A percentile compares a stretch with the other conserved stretches of the same genome.
These are phyloP conservation scores for Phialophora expanda DNA, from an alignment of 2,329 filamentous ascomycete species.

Conservation along the genomic window DNA sequence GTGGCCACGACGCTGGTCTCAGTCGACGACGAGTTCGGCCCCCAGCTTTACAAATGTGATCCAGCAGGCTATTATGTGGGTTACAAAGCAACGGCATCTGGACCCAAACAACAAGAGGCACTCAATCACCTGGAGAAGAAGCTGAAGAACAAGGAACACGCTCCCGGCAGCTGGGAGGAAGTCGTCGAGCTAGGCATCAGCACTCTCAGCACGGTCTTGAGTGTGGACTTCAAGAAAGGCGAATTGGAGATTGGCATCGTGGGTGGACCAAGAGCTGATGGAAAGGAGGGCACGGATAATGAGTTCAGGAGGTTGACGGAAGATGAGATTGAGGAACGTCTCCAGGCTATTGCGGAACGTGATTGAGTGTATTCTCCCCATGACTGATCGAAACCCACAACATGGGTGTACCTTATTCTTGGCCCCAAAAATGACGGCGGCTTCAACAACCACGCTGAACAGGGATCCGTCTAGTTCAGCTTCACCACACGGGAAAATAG, in stretches of 20 bases:
- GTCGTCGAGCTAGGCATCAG: slow-evolving; percentile 97
- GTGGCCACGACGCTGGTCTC: slow-evolving; percentile 95
- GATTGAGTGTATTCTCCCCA: slow-evolving; percentile 63
- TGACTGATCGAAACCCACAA: slow-evolving; percentile 5
- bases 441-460: slow-evolving; percentile 36
- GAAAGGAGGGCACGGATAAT: slow-evolving; percentile 78
- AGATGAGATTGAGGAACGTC: slow-evolving; percentile 96
- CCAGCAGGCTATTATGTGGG: slow-evolving; percentile 97
- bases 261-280: slow-evolving; percentile 81
- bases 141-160: slow-evolving; percentile 97
- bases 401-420: background rate
- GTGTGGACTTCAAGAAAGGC: slow-evolving; percentile 99
- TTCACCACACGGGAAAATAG: slow-evolving; percentile 17
- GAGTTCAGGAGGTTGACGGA: slow-evolving; percentile 89
- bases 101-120: slow-evolving; percentile 97
- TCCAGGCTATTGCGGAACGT: slow-evolving; percentile 98
- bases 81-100: slow-evolving; percentile 97
- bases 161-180: slow-evolving; percentile 92
- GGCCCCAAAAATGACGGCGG: slow-evolving; percentile 14
- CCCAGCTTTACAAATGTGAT: slow-evolving; percentile 97
- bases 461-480: slow-evolving; percentile 32
- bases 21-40: slow-evolving; percentile 87
- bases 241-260: slow-evolving; percentile 98
- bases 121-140: slow-evolving; percentile 99
- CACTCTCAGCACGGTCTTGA: slow-evolving; percentile 91